phyloP scores from a whole-genome alignment of 306 rosid genomes.

The Coriaria nepalensis region DNA sequence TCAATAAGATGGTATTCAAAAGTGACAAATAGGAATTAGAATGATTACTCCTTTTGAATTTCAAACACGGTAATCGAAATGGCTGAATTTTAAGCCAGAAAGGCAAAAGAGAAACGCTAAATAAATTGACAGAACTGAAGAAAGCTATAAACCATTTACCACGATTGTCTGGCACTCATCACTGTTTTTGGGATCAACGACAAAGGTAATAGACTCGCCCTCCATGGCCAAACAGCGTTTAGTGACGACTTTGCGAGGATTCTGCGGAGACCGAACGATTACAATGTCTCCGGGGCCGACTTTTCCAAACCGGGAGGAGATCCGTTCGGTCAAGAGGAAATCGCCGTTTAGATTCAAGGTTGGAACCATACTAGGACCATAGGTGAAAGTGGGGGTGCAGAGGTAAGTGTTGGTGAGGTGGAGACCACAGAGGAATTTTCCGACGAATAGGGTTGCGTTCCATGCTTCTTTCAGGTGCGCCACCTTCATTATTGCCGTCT shows the following conservation, averaged over 20 bases:
- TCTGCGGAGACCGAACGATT: conserved; percentile 30
- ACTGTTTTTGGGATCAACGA: conserved; percentile 33
- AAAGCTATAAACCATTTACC: conserved; percentile 40
- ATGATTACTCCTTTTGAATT: too few species aligned
- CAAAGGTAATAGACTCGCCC: conserved; percentile 47
- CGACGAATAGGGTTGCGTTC: conserved; percentile 3
- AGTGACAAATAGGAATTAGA: too few species aligned
- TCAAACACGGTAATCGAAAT: too few species aligned
- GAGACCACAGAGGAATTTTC: conserved; percentile 30
- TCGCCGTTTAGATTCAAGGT: conserved; percentile 18
- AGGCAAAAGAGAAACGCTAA: too few species aligned
- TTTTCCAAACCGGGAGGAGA: conserved; percentile 38
- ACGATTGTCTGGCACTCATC: conserved; percentile 34
- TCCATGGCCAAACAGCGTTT: conserved; percentile 71
- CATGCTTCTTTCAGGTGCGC: conserved; percentile 19
- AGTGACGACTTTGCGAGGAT: conserved; percentile 23
- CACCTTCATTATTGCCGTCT: background rate
- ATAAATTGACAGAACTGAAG: too few species aligned
- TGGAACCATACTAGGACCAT: conserved; percentile 90
- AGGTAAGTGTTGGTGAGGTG: conserved; percentile 33
- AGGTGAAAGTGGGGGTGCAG: conserved; percentile 7
- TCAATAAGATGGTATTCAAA: too few species aligned
- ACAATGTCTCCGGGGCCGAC: conserved; percentile 47
- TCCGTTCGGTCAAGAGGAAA: conserved; percentile 27
- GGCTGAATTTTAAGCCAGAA: too few species aligned